Conservation (phyloP, 495 filamentous ascomycete genomes). For the Polyplosphaeria fusca region DNA sequence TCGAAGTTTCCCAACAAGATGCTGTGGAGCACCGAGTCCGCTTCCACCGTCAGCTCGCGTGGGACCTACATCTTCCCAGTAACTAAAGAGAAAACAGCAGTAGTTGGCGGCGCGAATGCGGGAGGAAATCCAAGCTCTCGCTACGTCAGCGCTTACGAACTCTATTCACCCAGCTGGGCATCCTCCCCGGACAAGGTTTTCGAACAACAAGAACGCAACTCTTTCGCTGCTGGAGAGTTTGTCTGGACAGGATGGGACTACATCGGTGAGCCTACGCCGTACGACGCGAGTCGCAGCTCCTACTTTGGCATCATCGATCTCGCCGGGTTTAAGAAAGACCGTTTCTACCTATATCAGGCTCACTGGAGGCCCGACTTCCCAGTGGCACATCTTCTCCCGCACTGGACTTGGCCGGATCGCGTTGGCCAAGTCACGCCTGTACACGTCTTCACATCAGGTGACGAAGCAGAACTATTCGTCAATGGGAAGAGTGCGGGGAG, state of each 20-base stretch:
- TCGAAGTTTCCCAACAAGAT: slow-evolving; percentile 45
- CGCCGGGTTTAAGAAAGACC: slow-evolving; percentile 52
- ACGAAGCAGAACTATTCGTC: slow-evolving; percentile 52
- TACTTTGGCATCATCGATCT: slow-evolving; percentile 51
- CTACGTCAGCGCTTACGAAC: slow-evolving; percentile 50
- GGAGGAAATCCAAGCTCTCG: slow-evolving; percentile 34
- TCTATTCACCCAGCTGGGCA: slow-evolving; percentile 45
- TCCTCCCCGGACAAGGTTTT: slow-evolving; percentile 52
- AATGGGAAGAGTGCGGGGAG: slow-evolving; percentile 47
- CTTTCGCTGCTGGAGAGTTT: slow-evolving; percentile 50
- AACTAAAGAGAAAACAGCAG: slow-evolving; percentile 36
- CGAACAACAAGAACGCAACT: slow-evolving; percentile 43
- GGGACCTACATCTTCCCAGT: slow-evolving; percentile 53
- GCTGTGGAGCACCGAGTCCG: slow-evolving; percentile 46
- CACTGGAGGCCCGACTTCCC: slow-evolving; percentile 45
- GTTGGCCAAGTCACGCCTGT: slow-evolving; percentile 48
- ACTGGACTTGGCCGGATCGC: slow-evolving; percentile 52
- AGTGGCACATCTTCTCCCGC: slow-evolving; percentile 49
- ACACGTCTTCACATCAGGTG: slow-evolving; percentile 48
- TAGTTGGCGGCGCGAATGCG: slow-evolving; percentile 23
- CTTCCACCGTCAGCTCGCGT: slow-evolving; percentile 45
- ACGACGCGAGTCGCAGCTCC: slow-evolving; percentile 43
- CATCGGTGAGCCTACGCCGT: slow-evolving; percentile 51
- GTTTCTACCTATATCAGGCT: slow-evolving; percentile 49
- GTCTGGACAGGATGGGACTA: slow-evolving; percentile 55